phyloP scores from a whole-genome alignment of 2,329 filamentous ascomycete genomes.

The Penicillium frequentans region DNA sequence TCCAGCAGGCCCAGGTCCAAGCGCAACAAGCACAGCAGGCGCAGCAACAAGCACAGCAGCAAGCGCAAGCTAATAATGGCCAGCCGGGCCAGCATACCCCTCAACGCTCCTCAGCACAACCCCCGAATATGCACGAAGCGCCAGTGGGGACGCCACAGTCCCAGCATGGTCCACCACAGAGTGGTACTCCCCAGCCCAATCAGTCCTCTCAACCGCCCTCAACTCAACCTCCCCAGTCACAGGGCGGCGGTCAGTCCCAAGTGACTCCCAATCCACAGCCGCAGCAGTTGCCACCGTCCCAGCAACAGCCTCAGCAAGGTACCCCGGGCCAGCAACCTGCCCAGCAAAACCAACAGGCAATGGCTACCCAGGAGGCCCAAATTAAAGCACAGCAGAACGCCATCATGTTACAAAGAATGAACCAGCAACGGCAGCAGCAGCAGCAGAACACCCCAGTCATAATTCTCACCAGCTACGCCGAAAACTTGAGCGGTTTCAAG shows the following conservation, averaged over 20 bases:
- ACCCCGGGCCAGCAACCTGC: conserved; percentile 34
- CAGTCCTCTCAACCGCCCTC: conserved; percentile 31
- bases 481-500: conserved; percentile 57
- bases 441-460: conserved; percentile 50
- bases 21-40: conserved; percentile 9
- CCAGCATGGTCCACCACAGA: conserved; percentile 42
- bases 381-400: conserved; percentile 42
- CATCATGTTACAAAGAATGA: conserved; percentile 42
- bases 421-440: conserved; percentile 36
- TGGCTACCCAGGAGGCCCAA: conserved; percentile 42
- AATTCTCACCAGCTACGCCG: conserved; percentile 56
- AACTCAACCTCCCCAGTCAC: conserved; percentile 36
- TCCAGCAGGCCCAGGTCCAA: conserved; percentile 25
- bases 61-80: conserved; percentile 21
- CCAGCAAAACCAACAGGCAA: conserved; percentile 38
- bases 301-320: conserved; percentile 29
- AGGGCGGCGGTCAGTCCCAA: conserved; percentile 36
- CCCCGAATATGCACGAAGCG: conserved; percentile 43
- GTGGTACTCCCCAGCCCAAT: conserved; percentile 39
- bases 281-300: conserved; percentile 39
- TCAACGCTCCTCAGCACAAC: conserved; percentile 41
- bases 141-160: conserved; percentile 46
- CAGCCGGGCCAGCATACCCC: conserved; percentile 34
- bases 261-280: conserved; percentile 37
- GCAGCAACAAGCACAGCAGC: conserved; percentile 25